Base-by-base conservation (phyloP, 2,329 filamentous ascomycete species). In the Colletotrichum kahawae region DNA sequence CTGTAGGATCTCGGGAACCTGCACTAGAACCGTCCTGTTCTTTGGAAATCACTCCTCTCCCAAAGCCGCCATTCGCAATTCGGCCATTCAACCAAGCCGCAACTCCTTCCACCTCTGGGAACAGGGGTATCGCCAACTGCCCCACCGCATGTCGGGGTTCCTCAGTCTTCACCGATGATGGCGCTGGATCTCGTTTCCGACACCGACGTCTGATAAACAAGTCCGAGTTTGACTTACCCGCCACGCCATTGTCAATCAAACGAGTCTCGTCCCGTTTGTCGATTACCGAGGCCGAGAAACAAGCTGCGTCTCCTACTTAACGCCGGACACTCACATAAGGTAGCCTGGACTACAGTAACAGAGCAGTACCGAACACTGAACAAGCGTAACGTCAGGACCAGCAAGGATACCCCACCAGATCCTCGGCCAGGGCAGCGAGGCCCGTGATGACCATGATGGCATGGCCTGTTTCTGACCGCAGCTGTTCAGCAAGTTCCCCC, bases 321-420 rank as follows among this genome's bases (percentile, higher is more conserved):
- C 18, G 21, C 57, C 43, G 34, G 18, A 24, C 59, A 27, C 29
- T 29, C 16, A 48, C 62, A 33, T 31, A n/a, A 51, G 38, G 38
- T 21, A 60, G 18, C 24, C 36, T 10, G 38, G 31, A 38, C n/a
- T n/a, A 51, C 36, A 36, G 59, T 24, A 64, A 29, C 16, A 51
- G 31, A 51, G 29, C 36, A 48, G 16, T 34, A 63, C 27, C n/a
- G 59, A 36, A 51, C 16, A 31, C 27, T 24, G 21, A 48, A 51
- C 24, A 51, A 48, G 62, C 21, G 14, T 31, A 31, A 21, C 62
- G 18, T 34, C 57, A 38, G 62, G 14, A 38, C 60, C 21, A n/a
- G 34, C 34, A 21, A 64, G 62, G 62, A 29, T 59, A 70, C 66
- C 70, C 70, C 70, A 59, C 57, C 57, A 73, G 70, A 73, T 73